Evolutionary conservation across 805 yeast species (phyloP).

Genomic region (Candida silvatica): DNA sequence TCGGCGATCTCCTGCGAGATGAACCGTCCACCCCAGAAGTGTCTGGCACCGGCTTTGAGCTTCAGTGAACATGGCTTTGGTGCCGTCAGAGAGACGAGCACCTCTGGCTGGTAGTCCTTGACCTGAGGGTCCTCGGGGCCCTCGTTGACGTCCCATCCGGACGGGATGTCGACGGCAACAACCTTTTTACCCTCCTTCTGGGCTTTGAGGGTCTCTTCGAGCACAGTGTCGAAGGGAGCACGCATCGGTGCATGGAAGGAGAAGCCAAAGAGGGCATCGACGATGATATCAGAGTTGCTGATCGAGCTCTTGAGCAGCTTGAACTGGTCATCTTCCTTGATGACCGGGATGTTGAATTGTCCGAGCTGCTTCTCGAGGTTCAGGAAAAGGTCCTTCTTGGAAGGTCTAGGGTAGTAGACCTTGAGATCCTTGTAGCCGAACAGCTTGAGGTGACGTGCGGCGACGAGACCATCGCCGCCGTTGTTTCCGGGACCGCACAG

Average conservation of each 20-base stretch:
- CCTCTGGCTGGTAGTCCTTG: conserved; percentile 40
- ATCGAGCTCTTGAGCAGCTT: conserved; percentile 19
- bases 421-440: conserved; percentile 66
- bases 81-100: conserved; percentile 79
- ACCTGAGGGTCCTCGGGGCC: conserved; percentile 51
- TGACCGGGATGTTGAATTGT: conserved; percentile 52
- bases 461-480: conserved; percentile 95
- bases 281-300: conserved; percentile 35
- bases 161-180: conserved; percentile 83
- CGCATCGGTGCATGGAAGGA: conserved; percentile 87
- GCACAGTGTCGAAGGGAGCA: conserved; percentile 55
- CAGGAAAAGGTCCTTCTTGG: conserved; percentile 44
- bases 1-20: conserved; percentile 57
- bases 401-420: conserved; percentile 72
- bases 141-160: conserved; percentile 93
- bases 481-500: conserved; percentile 95
- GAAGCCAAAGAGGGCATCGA: conserved; percentile 90
- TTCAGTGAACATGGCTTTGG: conserved; percentile 78
- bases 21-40: conserved; percentile 89
- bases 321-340: conserved; percentile 22
- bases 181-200: conserved; percentile 40
- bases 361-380: conserved; percentile 60
- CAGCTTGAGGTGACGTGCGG: conserved; percentile 80
- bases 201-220: conserved; percentile 28
- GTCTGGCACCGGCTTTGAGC: conserved; percentile 37